phyloP scores from a whole-genome alignment of 164 flowering plant genomes.

The Vitis rupestris region DNA sequence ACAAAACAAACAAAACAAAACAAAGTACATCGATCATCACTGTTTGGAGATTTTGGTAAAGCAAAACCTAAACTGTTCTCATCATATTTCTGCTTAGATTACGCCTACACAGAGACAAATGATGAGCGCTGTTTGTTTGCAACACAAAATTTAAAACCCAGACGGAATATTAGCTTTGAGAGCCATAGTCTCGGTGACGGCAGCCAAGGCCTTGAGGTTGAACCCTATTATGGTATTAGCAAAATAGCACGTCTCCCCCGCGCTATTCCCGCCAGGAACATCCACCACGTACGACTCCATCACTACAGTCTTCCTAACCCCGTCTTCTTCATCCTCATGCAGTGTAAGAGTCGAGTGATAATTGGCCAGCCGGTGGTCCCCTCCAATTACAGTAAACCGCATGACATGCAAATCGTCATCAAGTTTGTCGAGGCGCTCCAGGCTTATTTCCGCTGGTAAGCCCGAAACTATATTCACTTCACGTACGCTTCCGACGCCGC shows the following conservation, averaged over 20 bases:
- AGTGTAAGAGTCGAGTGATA: conserved; percentile 32
- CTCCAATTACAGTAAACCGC: conserved; percentile 33
- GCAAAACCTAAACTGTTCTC: no score
- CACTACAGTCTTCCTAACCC: conserved; percentile 27
- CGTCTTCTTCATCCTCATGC: conserved; percentile 15
- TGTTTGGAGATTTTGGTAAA: no score
- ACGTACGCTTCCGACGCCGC: conserved; percentile 24
- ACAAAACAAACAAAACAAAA: no score
- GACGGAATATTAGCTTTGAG: no score
- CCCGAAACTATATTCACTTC: conserved; percentile 35
- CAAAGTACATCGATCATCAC: no score
- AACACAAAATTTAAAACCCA: no score
- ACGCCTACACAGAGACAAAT: no score
- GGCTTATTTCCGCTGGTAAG: conserved; percentile 31
- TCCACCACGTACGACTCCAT: conserved; percentile 48
- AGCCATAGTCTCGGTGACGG: conserved; percentile 21
- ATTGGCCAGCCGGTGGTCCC: conserved; percentile 41
- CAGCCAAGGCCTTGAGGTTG: conserved; percentile 37
- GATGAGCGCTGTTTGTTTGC: no score
- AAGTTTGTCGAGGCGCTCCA: conserved; percentile 37
- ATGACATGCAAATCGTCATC: conserved; percentile 38
- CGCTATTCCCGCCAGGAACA: conserved; percentile 37
- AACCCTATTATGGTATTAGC: conserved; percentile 41
- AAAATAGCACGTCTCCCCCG: conserved; percentile 48
- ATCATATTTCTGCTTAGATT: no score